Evolutionary conservation across 441 rosid species (phyloP).

Genomic region (Arabidopsis lyrata): DNA sequence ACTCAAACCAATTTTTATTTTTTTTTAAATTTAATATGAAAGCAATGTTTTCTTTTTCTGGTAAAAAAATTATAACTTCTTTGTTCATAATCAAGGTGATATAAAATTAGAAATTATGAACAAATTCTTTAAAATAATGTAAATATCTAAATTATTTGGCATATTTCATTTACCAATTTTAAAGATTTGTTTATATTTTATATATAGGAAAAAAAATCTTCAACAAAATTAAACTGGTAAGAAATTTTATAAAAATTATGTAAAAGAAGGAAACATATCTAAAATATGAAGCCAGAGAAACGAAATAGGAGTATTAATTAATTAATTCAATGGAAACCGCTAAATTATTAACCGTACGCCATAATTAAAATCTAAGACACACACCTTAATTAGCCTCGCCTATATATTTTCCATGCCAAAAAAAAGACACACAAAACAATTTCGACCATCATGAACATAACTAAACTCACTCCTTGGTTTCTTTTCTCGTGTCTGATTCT

Average conservation of each 20-base stretch:
- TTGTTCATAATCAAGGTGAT: background rate
- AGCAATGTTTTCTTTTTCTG: too few relatives aligned
- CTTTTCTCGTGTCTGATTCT: conserved; percentile 26
- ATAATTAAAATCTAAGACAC: background rate
- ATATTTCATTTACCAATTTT: background rate
- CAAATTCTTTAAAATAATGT: background rate
- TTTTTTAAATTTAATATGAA: too few relatives aligned
- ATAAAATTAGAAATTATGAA: background rate
- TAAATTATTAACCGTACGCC: background rate
- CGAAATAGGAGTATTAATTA: background rate
- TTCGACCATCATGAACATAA: conserved; percentile 27
- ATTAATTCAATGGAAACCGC: conserved; percentile 9
- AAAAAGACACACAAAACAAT: background rate
- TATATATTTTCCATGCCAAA: conserved; percentile 3
- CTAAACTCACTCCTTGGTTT: conserved; percentile 21
- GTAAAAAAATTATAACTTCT: too few relatives aligned
- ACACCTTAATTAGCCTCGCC: background rate
- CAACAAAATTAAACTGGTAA: background rate
- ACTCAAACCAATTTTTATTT: too few relatives aligned
- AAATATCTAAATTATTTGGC: background rate
- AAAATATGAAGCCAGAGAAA: conserved; percentile 5
- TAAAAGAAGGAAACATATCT: background rate
- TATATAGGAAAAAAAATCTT: background rate
- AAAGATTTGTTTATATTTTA: too few relatives aligned
- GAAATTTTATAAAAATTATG: background rate